A percentile compares a stretch with the other conserved stretches of the same genome.
Evolutionary conservation across 345 rosid species (phyloP).

Genomic region (Aquilaria yunnanensis): DNA sequence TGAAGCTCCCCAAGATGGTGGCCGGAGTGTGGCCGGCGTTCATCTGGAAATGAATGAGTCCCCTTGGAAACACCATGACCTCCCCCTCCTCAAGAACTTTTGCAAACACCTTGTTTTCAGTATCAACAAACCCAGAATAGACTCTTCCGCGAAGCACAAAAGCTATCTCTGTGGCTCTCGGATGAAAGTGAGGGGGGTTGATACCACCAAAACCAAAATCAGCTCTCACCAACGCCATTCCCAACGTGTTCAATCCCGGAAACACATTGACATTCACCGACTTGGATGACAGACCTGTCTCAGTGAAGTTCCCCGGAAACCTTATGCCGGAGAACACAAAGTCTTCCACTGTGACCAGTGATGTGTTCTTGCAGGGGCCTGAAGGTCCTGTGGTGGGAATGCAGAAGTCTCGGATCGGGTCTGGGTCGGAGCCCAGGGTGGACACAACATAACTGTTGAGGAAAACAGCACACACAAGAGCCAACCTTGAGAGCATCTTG

Average conservation of each 20-base stretch:
- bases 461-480: constrained; percentile 15
- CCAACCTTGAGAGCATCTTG: constrained; percentile 17
- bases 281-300: constrained; percentile 49
- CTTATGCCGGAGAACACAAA: constrained; percentile 62
- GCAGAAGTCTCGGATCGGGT: constrained; percentile 76
- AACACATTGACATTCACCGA: constrained; percentile 51
- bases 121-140: constrained; percentile 75
- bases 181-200: constrained; percentile 80
- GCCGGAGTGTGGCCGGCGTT: constrained; percentile 65
- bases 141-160: constrained; percentile 51
- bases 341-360: constrained; percentile 51
- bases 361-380: constrained; percentile 53
- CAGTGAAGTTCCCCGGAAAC: constrained; percentile 39
- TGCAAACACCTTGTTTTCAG: constrained; percentile 51
- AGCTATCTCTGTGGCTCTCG: constrained; percentile 68
- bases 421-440: constrained; percentile 61
- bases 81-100: constrained; percentile 74
- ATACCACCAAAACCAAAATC: constrained; percentile 60
- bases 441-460: constrained; percentile 15
- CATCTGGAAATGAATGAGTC: constrained; percentile 79
- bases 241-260: constrained; percentile 73
- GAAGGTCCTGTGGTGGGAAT: constrained; percentile 26
- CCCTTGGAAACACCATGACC: constrained; percentile 85
- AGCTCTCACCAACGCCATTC: constrained; percentile 65
- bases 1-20: constrained; percentile 56